These are phyloP conservation scores for Metarhizium brunneum DNA, from an alignment of 2,329 filamentous ascomycete species.

Conservation along the genomic window DNA sequence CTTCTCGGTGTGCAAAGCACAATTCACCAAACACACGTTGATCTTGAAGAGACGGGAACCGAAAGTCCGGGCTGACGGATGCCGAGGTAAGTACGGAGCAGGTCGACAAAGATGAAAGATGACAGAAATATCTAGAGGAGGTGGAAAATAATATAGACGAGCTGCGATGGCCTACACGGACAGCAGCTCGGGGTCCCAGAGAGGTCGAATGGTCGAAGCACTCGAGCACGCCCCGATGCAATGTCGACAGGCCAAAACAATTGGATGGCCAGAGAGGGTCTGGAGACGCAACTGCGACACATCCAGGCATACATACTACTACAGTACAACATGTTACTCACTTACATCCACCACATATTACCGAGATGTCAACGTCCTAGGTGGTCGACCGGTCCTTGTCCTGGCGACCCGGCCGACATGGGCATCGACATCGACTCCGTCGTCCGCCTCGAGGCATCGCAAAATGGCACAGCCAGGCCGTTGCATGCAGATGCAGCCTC, in stretches of 20 bases:
- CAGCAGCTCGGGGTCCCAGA: not conserved
- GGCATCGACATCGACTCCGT: not conserved
- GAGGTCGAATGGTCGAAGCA: not conserved
- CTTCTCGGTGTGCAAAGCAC: not conserved
- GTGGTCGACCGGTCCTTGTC: not conserved
- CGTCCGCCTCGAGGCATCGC: not conserved
- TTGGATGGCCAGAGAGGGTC: not conserved
- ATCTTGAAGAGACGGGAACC: not conserved
- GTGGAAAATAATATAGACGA: slow-evolving; percentile 3
- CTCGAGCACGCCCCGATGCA: not conserved
- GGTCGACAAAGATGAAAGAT: not conserved
- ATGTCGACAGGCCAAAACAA: not conserved
- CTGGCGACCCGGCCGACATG: not conserved
- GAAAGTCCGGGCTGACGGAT: not conserved
- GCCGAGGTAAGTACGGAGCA: not conserved
- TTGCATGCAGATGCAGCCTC: slow-evolving; percentile 5
- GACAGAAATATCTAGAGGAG: not conserved
- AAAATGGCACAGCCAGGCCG: not conserved
- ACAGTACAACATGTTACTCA: not conserved
- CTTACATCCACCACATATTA: not conserved
- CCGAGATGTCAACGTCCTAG: not conserved
- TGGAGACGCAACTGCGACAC: not conserved
- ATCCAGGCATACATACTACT: not conserved
- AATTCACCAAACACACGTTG: not conserved
- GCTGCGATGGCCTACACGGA: not conserved